Percentiles rank a stretch among this genome's conserved stretches.
Conservation (phyloP, 2,329 filamentous ascomycete genomes). For the Orbilia ellipsospora region DNA sequence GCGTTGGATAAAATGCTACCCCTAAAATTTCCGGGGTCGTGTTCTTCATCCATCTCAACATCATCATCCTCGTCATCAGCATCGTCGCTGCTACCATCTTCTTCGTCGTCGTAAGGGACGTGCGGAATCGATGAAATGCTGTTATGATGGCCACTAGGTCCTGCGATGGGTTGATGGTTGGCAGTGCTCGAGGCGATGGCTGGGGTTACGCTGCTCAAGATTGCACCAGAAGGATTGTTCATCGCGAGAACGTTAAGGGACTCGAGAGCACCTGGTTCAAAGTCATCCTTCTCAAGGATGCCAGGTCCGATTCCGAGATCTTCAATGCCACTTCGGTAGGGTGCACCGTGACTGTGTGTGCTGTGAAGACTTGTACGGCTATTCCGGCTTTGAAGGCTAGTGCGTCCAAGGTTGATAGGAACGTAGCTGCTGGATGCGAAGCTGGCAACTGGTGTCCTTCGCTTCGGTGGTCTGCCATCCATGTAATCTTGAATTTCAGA, state of each 20-base stretch:
- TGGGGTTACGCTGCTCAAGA: conserved; percentile 34
- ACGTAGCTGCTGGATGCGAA: conserved; percentile 37
- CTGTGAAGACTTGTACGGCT: conserved; percentile 49
- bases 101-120: conserved; percentile 21
- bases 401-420: conserved; percentile 38
- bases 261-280: conserved; percentile 50
- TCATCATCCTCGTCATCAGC: conserved; percentile 58
- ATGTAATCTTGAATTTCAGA: conserved; percentile 48
- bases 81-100: conserved; percentile 32
- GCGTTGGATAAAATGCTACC: conserved; percentile 43
- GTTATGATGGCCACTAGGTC: conserved; percentile 16
- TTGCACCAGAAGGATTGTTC: conserved; percentile 42
- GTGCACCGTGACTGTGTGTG: conserved; percentile 41
- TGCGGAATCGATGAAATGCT: conserved; percentile 24
- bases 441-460: conserved; percentile 42
- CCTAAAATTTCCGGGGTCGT: conserved; percentile 33
- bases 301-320: conserved; percentile 45
- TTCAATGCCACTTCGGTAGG: conserved; percentile 41
- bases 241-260: conserved; percentile 50
- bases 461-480: conserved; percentile 36
- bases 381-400: conserved; percentile 47
- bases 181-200: conserved; percentile 33
- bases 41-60: conserved; percentile 55
- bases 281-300: conserved; percentile 53
- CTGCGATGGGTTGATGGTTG: neutral